phyloP scores from a whole-genome alignment of 2,329 filamentous ascomycete genomes.

The Fusarium metavorans region DNA sequence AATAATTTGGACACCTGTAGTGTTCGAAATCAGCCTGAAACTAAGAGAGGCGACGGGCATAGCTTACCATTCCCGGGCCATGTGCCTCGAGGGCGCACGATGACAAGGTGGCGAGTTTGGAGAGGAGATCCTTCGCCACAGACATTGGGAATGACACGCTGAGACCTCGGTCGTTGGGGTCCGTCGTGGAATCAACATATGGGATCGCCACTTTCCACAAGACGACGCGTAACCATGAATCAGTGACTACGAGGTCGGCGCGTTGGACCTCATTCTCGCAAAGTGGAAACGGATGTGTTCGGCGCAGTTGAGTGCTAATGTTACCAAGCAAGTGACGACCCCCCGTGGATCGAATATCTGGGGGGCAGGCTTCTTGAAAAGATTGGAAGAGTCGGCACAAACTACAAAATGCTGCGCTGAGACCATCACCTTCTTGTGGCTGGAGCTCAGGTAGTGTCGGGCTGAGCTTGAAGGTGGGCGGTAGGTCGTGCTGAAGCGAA shows the following conservation, averaged over 20 bases:
- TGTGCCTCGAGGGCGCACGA: slow-evolving; percentile 22
- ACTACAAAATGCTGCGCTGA: slow-evolving; percentile 20
- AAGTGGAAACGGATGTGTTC: background rate
- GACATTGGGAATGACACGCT: slow-evolving; percentile 24
- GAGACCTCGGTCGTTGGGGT: slow-evolving; percentile 14
- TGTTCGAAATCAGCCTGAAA: background rate
- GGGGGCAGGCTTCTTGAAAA: slow-evolving; percentile 23
- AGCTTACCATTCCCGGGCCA: slow-evolving; percentile 19
- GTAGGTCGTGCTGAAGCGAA: slow-evolving; percentile 21
- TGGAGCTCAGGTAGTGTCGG: slow-evolving; percentile 13
- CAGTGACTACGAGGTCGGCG: slow-evolving; percentile 21
- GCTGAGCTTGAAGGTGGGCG: slow-evolving; percentile 26
- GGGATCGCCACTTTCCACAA: slow-evolving; percentile 28
- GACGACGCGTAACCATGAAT: slow-evolving; percentile 23
- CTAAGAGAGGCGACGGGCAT: accelerated
- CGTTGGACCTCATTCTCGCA: slow-evolving; percentile 21
- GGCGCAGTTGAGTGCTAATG: slow-evolving; percentile 16
- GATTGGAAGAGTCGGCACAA: slow-evolving; percentile 21
- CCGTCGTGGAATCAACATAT: slow-evolving; percentile 12
- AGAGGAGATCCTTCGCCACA: slow-evolving; percentile 19
- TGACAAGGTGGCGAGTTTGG: slow-evolving; percentile 16
- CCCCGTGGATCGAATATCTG: slow-evolving; percentile 9
- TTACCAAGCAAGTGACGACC: slow-evolving; percentile 6
- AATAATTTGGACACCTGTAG: slow-evolving; percentile 22
- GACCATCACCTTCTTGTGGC: background rate